phyloP scores from a whole-genome alignment of 1,284 basidiomycete species.

The Ustanciosporium gigantosporum region DNA sequence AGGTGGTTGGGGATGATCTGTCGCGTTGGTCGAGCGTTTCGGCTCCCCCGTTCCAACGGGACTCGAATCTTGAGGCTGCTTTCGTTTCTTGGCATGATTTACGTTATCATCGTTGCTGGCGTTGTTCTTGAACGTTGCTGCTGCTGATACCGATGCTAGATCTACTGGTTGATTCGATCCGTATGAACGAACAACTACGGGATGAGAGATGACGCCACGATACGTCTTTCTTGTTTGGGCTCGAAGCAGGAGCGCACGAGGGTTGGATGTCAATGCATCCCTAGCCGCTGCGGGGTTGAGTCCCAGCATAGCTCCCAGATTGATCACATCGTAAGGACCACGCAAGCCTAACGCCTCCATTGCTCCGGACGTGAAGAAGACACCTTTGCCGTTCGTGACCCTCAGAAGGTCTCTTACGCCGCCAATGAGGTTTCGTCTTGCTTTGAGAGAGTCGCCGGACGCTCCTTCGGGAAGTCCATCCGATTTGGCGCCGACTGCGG shows the following conservation, averaged over 20 bases:
- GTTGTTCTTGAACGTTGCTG: too few relatives aligned
- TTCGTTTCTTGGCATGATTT: too few relatives aligned
- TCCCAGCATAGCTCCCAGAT: conserved; percentile 52
- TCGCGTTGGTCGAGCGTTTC: too few relatives aligned
- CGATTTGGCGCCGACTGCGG: conserved; percentile 8
- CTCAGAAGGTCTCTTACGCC: conserved; percentile 52
- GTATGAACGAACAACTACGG: conserved; percentile 9
- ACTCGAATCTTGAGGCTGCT: too few relatives aligned
- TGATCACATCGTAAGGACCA: conserved; percentile 56
- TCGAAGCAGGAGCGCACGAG: conserved; percentile 37
- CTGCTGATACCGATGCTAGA: too few relatives aligned
- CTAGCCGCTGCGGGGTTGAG: conserved; percentile 42
- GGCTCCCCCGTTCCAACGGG: too few relatives aligned
- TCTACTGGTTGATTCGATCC: too few relatives aligned
- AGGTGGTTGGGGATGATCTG: too few relatives aligned
- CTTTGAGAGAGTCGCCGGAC: conserved; percentile 11
- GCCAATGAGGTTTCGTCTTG: conserved; percentile 52
- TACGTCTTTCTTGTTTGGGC: conserved; percentile 50
- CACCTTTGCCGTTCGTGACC: conserved; percentile 55
- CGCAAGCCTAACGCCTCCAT: conserved; percentile 41
- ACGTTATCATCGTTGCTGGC: too few relatives aligned
- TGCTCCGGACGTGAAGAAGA: conserved; percentile 52
- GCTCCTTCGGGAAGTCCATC: background rate
- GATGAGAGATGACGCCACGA: conserved; percentile 40
- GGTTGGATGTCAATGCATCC: conserved; percentile 47